Conservation (phyloP, 345 rosid species). For the Erucastrum elatum region DNA sequence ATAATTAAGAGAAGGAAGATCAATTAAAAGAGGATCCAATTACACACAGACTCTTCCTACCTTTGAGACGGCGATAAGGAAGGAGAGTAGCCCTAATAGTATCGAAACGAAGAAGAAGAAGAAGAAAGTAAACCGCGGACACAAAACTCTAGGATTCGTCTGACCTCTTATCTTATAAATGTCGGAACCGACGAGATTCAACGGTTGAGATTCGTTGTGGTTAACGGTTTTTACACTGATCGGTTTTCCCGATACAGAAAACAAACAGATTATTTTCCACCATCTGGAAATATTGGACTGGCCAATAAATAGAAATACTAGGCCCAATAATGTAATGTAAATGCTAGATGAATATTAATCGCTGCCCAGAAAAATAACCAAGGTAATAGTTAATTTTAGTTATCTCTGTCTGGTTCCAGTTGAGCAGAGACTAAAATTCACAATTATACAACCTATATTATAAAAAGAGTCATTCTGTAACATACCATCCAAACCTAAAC, state of each 20-base stretch:
- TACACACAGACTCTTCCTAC: constrained; percentile 1
- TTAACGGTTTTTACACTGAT: constrained; percentile 16
- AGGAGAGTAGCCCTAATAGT: background rate
- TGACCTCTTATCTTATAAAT: constrained; percentile 22
- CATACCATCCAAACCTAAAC: constrained; percentile 13
- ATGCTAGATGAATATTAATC: too few relatives aligned
- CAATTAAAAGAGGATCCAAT: background rate
- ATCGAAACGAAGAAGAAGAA: too few relatives aligned
- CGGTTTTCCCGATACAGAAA: constrained; percentile 13
- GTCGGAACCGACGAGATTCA: constrained; percentile 27
- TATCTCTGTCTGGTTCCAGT: background rate
- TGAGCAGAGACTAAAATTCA: background rate
- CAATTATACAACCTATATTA: background rate
- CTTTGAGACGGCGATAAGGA: constrained; percentile 4
- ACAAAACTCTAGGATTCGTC: background rate
- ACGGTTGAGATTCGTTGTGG: constrained; percentile 4
- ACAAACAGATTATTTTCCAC: background rate
- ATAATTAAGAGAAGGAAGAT: background rate
- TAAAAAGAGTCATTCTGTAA: background rate
- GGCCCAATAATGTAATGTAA: background rate
- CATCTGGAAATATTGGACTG: background rate
- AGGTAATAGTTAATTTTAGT: background rate
- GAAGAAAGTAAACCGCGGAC: too few relatives aligned
- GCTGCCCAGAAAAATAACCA: too few relatives aligned
- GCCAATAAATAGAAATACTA: background rate